phyloP scores from a whole-genome alignment of 2,329 filamentous ascomycete genomes.

The Coleophoma eucalyptorum region DNA sequence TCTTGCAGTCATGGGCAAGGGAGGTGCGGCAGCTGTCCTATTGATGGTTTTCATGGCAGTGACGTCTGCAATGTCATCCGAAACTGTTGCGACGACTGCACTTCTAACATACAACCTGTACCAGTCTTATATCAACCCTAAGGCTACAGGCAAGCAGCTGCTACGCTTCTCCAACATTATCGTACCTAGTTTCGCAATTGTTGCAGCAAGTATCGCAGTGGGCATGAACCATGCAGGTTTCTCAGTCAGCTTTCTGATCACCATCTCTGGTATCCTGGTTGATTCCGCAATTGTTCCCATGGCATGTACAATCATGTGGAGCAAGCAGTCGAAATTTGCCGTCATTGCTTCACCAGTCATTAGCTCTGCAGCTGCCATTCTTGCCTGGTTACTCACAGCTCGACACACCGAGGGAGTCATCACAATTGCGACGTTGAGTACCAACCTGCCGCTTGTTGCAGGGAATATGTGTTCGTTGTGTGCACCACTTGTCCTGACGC shows the following conservation, averaged over 20 bases:
- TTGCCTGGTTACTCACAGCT: constrained; percentile 30
- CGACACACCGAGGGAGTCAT: constrained; percentile 28
- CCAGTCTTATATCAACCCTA: constrained; percentile 43
- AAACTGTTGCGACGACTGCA: constrained; percentile 32
- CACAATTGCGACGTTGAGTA: constrained; percentile 21
- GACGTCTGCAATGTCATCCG: constrained; percentile 82
- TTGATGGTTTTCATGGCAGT: constrained; percentile 75
- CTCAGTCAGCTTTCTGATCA: constrained; percentile 38
- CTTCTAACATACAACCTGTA: constrained; percentile 45
- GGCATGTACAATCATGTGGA: constrained; percentile 26
- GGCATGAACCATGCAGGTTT: constrained; percentile 43
- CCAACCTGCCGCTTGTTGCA: constrained; percentile 16
- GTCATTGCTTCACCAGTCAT: constrained; percentile 18
- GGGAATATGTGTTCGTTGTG: constrained; percentile 17
- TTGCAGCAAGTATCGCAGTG: constrained; percentile 42
- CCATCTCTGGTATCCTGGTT: constrained; percentile 6
- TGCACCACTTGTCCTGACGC: constrained; percentile 15
- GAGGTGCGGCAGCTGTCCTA: constrained; percentile 61
- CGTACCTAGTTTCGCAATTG: constrained; percentile 40
- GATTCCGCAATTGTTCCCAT: constrained; percentile 23
- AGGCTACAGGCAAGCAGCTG: constrained; percentile 36
- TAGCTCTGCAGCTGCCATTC: constrained; percentile 13
- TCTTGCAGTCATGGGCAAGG: constrained; percentile 64
- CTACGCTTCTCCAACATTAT: constrained; percentile 40
- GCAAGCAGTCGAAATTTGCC: constrained; percentile 19